Evolutionary conservation across 2,329 filamentous ascomycete genomes (phyloP).

Genomic region (Sporothrix variecibatus): DNA sequence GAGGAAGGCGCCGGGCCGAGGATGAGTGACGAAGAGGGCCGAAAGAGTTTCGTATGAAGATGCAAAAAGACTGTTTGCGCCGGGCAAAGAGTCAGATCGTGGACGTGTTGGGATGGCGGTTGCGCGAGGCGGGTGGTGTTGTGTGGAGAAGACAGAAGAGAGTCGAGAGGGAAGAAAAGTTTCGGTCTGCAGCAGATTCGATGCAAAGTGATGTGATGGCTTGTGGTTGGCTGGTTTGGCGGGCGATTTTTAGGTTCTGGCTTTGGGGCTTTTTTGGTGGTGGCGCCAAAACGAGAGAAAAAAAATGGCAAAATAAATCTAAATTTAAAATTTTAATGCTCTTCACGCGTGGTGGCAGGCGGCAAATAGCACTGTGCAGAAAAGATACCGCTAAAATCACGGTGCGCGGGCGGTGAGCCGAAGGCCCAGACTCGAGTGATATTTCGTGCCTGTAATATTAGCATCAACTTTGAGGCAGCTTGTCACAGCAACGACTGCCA

Average conservation of each 20-base stretch:
- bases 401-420: neutral
- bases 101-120: neutral
- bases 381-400: neutral
- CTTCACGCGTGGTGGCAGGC: conserved; percentile 1
- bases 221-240: conserved; percentile 17
- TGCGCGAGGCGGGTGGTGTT: conserved; percentile 3
- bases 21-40: neutral
- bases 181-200: conserved; percentile 9
- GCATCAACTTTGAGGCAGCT: neutral
- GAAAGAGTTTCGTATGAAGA: neutral
- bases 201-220: conserved; percentile 16
- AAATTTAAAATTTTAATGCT: conserved; percentile 6
- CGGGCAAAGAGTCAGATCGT: conserved; percentile 24
- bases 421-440: neutral
- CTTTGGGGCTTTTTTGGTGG: neutral
- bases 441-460: neutral
- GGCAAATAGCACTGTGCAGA: conserved; percentile 9
- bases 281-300: conserved; percentile 2
- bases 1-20: conserved; percentile 19
- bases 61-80: conserved; percentile 21
- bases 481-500: neutral
- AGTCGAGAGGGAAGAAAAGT: conserved; percentile 11
- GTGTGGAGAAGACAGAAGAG: neutral
- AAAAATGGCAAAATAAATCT: neutral
- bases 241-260: neutral